Conservation (phyloP, 176 grass and related monocot species). For the Poa annua region DNA sequence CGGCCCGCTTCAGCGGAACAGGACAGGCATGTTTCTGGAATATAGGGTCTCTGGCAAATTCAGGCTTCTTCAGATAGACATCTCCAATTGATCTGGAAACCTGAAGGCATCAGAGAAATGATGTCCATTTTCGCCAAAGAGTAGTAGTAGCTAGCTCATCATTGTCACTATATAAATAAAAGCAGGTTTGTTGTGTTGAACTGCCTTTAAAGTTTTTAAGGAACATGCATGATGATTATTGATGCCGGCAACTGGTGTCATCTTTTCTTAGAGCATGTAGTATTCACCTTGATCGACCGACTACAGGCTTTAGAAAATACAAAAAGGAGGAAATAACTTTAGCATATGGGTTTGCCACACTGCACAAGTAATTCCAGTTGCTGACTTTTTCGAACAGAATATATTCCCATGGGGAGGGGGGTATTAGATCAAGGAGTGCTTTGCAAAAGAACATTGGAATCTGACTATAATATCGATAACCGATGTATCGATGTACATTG, state of each 20-base stretch:
- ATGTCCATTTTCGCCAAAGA: not conserved
- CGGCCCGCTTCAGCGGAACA: slow-evolving; percentile 35
- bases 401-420: not conserved
- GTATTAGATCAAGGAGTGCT: slow-evolving; percentile 17
- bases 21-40: slow-evolving; percentile 47
- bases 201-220: not conserved
- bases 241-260: not conserved
- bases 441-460: slow-evolving; percentile 25
- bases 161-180: not conserved
- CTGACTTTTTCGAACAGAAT: slow-evolving; percentile 17
- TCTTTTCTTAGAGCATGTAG: slow-evolving; percentile 8
- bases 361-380: slow-evolving; percentile 27
- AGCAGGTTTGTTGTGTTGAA: not conserved
- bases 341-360: slow-evolving; percentile 24
- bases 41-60: slow-evolving; percentile 48
- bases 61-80: slow-evolving; percentile 59
- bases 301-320: slow-evolving; percentile 19
- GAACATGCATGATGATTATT: slow-evolving; percentile 3
- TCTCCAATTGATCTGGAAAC: slow-evolving; percentile 69
- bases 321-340: slow-evolving; percentile 23
- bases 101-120: slow-evolving; percentile 34
- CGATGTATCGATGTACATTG: slow-evolving; percentile 5
- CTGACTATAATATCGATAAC: not conserved
- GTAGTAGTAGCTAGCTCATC: not conserved
- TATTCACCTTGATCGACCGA: slow-evolving; percentile 7